Base-by-base conservation (phyloP, 768 basidiomycete species). In the Pulveroboletus sp. region DNA sequence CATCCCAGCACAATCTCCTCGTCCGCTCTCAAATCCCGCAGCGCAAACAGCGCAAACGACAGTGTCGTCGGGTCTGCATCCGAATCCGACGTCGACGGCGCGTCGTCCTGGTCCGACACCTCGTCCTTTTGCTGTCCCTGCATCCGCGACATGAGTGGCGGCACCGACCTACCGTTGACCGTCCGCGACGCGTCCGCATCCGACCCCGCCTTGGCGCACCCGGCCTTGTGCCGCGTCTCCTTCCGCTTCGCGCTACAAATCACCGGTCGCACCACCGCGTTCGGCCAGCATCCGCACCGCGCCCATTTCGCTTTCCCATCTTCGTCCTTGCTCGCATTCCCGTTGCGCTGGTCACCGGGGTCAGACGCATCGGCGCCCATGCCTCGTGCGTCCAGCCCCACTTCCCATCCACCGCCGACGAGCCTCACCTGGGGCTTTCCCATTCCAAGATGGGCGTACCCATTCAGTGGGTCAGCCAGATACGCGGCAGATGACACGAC, bases 1-100 rank as follows among this genome's bases (percentile, higher is more conserved):
- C 94, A 97, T 0, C 87, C 88, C 0, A 97, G 69, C 0, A 94
- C 82, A 17, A 97, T 79, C 69, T 97, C 94, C 55, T 94, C 92
- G 40, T 86, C 77, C 29, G 80, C 80, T 46, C 77, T 78, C 55
- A 97, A 75, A 52, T 90, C 87, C 11, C 81, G 69, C 16, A 84
- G 67, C 2, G 94, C 89, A 54, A 93, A 94, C 0, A 97, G 72
- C 0, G 83, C 92, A 61, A 97, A 94, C 0, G 76, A 71, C 1
- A 94, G 68, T 2, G 72, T 66, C 12, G 72, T 60, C 27, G 69
- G 57, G 43, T 63, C 67, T 5, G 67, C 54, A 41, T 61, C 65
- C 2, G 55, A 53, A 7, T 63, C 55, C 3, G 49, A 57, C 10
- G 49, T 24, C 8, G 36, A 49, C 25, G 52, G 52, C 0, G 32